phyloP scores from a whole-genome alignment of 2,329 filamentous ascomycete species.

The Aspergillus flavus region DNA sequence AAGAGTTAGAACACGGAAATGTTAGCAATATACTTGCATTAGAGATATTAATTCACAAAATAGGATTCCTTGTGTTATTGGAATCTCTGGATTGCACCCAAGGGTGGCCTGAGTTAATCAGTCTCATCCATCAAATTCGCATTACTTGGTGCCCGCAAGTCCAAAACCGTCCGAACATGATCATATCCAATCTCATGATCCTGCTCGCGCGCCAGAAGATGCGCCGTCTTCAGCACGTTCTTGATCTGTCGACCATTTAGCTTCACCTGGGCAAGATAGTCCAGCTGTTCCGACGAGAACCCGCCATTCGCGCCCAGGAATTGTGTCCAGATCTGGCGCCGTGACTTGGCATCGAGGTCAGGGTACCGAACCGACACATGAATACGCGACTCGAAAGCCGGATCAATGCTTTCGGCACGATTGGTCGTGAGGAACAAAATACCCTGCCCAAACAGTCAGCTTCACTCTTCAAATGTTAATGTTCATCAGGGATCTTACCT shows the following conservation, averaged over 20 bases:
- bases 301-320: slow-evolving; percentile 36
- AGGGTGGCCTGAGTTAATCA: neutral
- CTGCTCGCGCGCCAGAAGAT: slow-evolving; percentile 39
- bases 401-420: slow-evolving; percentile 47
- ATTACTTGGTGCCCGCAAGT: slow-evolving; percentile 8
- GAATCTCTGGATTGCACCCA: neutral
- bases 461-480: too few species aligned
- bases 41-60: neutral
- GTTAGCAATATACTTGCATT: neutral
- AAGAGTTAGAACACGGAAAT: neutral
- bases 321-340: slow-evolving; percentile 49
- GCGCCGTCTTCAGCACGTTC: slow-evolving; percentile 48
- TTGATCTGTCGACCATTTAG: slow-evolving; percentile 47
- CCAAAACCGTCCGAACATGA: slow-evolving; percentile 25
- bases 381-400: slow-evolving; percentile 51
- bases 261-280: slow-evolving; percentile 23
- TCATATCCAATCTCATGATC: slow-evolving; percentile 20
- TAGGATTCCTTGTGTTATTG: neutral
- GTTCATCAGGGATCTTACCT: slow-evolving; percentile 15
- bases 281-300: slow-evolving; percentile 27
- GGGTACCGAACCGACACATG: slow-evolving; percentile 43
- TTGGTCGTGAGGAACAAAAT: slow-evolving; percentile 53
- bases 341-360: slow-evolving; percentile 39
- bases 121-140: neutral
- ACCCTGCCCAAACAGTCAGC: slow-evolving; percentile 33